A percentile compares a stretch with the other conserved stretches of the same genome.
Conservation (phyloP, 2,329 filamentous ascomycete species). For the Colletotrichum tanaceti region DNA sequence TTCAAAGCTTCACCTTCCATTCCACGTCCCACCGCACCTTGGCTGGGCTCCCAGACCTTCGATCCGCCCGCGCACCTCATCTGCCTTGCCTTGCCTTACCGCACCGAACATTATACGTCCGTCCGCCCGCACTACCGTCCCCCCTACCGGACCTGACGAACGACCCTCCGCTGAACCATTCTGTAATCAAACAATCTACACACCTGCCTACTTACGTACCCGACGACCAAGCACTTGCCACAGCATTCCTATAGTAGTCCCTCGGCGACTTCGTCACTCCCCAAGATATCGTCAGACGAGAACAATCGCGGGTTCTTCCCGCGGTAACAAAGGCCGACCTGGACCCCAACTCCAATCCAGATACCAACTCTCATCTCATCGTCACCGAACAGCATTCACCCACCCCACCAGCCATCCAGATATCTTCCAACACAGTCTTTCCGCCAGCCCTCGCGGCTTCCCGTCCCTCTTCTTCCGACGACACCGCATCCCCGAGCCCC, state of each 20-base stretch:
- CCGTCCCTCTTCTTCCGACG: constrained; percentile 41
- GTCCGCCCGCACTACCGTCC: constrained; percentile 20
- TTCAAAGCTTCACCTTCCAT: constrained; percentile 36
- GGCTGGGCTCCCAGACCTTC: constrained; percentile 33
- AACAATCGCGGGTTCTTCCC: constrained; percentile 52
- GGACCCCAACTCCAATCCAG: constrained; percentile 51
- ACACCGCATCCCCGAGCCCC: constrained; percentile 40
- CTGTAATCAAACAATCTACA: constrained; percentile 34
- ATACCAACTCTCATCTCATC: constrained; percentile 49
- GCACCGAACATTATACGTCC: constrained; percentile 8
- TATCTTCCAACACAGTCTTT: constrained; percentile 59
- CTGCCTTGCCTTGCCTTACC: constrained; percentile 14
- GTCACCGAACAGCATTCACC: constrained; percentile 72
- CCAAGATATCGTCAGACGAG: constrained; percentile 35
- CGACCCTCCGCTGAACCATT: constrained; percentile 13
- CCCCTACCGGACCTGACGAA: constrained; percentile 13
- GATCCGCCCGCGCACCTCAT: constrained; percentile 20
- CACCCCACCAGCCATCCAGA: constrained; percentile 64
- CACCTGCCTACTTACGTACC: too few species aligned
- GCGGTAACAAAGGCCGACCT: constrained; percentile 55
- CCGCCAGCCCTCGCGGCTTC: constrained; percentile 53
- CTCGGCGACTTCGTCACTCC: constrained; percentile 18
- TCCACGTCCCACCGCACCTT: constrained; percentile 18
- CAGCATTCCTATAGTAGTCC: constrained; percentile 29
- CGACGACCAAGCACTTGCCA: constrained; percentile 35